Base-by-base conservation (phyloP, 2,329 filamentous ascomycete genomes). In the Aspergillus pseudonomiae region DNA sequence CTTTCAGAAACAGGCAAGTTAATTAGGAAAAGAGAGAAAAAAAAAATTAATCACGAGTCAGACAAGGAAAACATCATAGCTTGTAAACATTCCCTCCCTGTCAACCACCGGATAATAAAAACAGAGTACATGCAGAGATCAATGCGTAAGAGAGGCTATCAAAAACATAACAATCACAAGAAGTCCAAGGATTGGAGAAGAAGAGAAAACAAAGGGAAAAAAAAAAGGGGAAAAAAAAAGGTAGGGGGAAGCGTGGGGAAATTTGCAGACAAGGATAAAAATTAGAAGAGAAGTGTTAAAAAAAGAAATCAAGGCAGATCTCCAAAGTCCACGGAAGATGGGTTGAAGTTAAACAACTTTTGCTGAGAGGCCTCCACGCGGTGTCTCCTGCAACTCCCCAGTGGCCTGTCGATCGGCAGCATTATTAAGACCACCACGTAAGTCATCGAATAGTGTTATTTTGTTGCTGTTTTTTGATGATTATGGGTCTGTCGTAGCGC, bases 181-280 rank as follows among this genome's bases (percentile, higher is more conserved):
- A 67, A n/a, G 28, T 34, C 28, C 48, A 68, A 65, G 66, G 64
- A 65, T 70, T 69, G 62, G 67, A 48, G 63, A 62, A 63, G 61
- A 67, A 56, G 54, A 56, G 43, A 43, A 60, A 28, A 52, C 11
- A 45, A 62, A 65, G 60, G 67, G 67, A 63, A 65, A 64, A 62
- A 64, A 62, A 63, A 59, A 67, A 60, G 53, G 55, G 53, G 52
- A 46, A 60, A 59, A 74, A 74, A 74, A 59, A 74, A 74, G 74
- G 68, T 63, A 70, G 73, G 70, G 74, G 69, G 68, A 71, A 63
- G 67, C 67, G 70, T 24, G 69, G 72, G 73, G 68, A 67, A 62
- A 62, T 59, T 46, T 61, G 60, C 63, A 66, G 59, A 62, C 24
- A 26, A 14, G 12, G 45, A 24, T 48, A 48, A 48, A 48, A 3